Conservation (phyloP, 495 filamentous ascomycete genomes). For the Penicillium odoratum region DNA sequence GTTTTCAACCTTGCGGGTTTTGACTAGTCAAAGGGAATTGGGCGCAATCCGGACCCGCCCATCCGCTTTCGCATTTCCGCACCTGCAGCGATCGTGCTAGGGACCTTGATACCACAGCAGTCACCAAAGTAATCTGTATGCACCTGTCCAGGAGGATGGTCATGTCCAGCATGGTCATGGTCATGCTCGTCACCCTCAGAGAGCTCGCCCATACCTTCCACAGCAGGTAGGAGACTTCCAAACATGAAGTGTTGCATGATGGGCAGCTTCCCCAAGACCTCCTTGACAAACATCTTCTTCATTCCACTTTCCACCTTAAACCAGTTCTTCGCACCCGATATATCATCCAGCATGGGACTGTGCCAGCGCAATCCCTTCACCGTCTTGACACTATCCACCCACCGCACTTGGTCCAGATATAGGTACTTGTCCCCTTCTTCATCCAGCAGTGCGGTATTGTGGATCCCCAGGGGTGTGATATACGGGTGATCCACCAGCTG, state of each 20-base stretch:
- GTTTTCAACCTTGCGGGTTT: neutral
- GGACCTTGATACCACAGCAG: conserved; percentile 98
- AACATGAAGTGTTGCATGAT: conserved; percentile 99
- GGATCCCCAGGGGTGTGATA: conserved; percentile 83
- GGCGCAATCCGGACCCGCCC: conserved; percentile 63
- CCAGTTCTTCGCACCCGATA: conserved; percentile 90
- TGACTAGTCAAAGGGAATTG: conserved; percentile 85
- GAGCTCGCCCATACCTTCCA: conserved; percentile 69
- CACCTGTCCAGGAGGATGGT: conserved; percentile 55
- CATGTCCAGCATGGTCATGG: conserved; percentile 53
- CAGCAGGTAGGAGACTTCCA: conserved; percentile 77
- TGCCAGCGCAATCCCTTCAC: conserved; percentile 96
- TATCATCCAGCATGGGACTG: conserved; percentile 97
- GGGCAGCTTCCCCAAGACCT: conserved; percentile 90
- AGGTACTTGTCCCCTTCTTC: conserved; percentile 80
- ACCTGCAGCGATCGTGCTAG: conserved; percentile 84
- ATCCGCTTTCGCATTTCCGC: conserved; percentile 80
- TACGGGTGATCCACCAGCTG: conserved; percentile 86
- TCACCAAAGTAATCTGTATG: conserved; percentile 77
- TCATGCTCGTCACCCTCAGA: conserved; percentile 50
- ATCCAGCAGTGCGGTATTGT: conserved; percentile 81
- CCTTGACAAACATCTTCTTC: conserved; percentile 92
- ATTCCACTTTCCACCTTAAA: conserved; percentile 90
- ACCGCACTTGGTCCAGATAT: conserved; percentile 88
- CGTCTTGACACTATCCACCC: conserved; percentile 94